Percentiles rank a stretch among this genome's conserved stretches.
Conservation (phyloP, 352 stramenopile genomes). For the Globisporangium takayamanum region DNA sequence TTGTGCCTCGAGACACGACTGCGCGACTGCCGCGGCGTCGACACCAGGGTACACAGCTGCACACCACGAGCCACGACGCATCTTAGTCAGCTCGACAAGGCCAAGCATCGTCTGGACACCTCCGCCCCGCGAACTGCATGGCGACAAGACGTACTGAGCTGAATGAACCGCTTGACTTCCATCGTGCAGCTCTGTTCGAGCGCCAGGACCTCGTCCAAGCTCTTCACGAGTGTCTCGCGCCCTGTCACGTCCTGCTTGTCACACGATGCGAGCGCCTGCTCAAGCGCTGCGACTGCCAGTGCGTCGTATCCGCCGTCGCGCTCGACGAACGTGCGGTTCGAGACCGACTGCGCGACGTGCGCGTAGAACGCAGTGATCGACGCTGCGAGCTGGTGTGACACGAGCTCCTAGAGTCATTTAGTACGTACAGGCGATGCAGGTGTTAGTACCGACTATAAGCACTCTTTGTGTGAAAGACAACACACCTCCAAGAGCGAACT, state of each 20-base stretch:
- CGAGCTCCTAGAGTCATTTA: slow-evolving; percentile 19
- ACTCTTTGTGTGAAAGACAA: not conserved
- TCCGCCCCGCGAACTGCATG: too few species aligned
- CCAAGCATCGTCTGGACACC: too few species aligned
- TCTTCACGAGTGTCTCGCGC: not conserved
- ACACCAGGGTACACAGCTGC: slow-evolving; percentile 11
- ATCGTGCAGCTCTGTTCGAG: slow-evolving; percentile 8
- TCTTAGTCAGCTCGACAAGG: not conserved
- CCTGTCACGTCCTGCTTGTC: not conserved
- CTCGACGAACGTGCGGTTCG: slow-evolving; percentile 19
- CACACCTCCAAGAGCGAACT: slow-evolving; percentile 33
- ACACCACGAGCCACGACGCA: not conserved
- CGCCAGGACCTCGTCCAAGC: slow-evolving; percentile 6
- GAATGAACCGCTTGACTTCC: slow-evolving; percentile 12
- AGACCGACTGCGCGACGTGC: slow-evolving; percentile 21
- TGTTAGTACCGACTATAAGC: not conserved
- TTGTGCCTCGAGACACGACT: slow-evolving; percentile 6
- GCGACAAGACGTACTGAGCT: slow-evolving; percentile 9
- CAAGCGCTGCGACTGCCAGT: not conserved
- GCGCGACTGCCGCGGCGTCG: not conserved
- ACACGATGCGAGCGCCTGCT: not conserved
- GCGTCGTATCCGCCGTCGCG: not conserved
- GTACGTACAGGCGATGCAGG: not conserved
- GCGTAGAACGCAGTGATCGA: slow-evolving; percentile 36
- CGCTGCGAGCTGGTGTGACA: slow-evolving; percentile 24